Conservation (phyloP, 2,329 filamentous ascomycete genomes). For the Colletotrichum spinosum region DNA sequence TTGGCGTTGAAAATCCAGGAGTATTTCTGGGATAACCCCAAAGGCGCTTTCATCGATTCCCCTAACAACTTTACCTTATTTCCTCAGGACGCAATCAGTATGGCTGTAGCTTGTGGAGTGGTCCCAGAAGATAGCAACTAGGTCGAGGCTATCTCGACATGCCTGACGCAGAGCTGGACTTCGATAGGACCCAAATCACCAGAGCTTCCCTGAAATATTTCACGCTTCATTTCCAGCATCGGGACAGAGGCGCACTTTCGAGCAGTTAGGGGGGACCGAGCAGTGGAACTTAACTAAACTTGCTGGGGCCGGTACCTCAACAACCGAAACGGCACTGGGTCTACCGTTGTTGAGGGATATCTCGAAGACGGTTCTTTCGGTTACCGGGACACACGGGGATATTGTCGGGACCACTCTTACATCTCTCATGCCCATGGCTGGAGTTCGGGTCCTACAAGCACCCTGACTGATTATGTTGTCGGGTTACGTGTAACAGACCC, state of each 20-base stretch:
- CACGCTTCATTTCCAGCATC: conserved; percentile 68
- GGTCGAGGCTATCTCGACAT: conserved; percentile 55
- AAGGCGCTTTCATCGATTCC: conserved; percentile 67
- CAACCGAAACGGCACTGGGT: conserved; percentile 67
- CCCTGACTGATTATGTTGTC: conserved; percentile 56
- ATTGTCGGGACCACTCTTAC: conserved; percentile 59
- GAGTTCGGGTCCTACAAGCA: conserved; percentile 60
- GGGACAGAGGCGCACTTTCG: conserved; percentile 69
- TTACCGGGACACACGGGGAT: conserved; percentile 65
- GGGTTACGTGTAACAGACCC: conserved; percentile 47
- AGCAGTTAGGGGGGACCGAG: conserved; percentile 59
- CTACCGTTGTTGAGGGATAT: conserved; percentile 71
- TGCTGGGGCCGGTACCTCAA: conserved; percentile 72
- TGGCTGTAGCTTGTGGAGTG: conserved; percentile 63
- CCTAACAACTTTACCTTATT: conserved; percentile 61
- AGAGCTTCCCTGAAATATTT: conserved; percentile 68
- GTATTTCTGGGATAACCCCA: conserved; percentile 59
- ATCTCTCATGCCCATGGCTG: conserved; percentile 63
- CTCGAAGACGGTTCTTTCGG: conserved; percentile 66
- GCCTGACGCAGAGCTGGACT: conserved; percentile 64
- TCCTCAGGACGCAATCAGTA: conserved; percentile 71
- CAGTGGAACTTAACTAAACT: conserved; percentile 65
- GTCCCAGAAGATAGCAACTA: conserved; percentile 47
- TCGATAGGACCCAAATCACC: conserved; percentile 66
- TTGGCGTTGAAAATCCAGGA: conserved; percentile 59